These are phyloP conservation scores for Pseudozyma sp. DNA, from an alignment of 1,284 basidiomycete species.

Conservation along the genomic window DNA sequence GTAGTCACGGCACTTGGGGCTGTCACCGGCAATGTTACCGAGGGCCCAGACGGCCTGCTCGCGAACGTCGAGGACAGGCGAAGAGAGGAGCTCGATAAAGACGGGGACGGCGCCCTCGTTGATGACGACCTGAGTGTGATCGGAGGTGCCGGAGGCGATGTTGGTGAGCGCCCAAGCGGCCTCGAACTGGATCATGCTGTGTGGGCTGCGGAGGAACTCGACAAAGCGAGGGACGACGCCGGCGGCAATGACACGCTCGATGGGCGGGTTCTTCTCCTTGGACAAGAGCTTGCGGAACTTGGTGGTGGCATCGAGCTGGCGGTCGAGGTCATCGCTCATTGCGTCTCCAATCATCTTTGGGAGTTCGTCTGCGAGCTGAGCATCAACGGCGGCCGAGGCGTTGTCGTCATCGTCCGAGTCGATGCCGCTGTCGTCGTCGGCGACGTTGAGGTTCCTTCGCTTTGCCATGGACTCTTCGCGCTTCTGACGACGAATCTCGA, in stretches of 20 bases:
- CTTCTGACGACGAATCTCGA: constrained; percentile 68
- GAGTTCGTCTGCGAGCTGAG: constrained; percentile 81
- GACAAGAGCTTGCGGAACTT: constrained; percentile 96
- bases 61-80: constrained; percentile 66
- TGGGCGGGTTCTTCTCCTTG: constrained; percentile 99
- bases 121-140: constrained; percentile 98
- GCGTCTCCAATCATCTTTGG: constrained; percentile 87
- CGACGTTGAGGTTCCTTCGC: constrained; percentile 65
- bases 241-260: constrained; percentile 97
- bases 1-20: constrained; percentile 67
- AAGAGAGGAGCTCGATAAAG: constrained; percentile 77
- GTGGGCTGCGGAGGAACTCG: constrained; percentile 86
- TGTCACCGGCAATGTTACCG: constrained; percentile 68
- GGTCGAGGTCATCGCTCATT: constrained; percentile 89
- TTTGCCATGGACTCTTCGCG: constrained; percentile 68
- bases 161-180: constrained; percentile 99
- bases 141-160: constrained; percentile 98
- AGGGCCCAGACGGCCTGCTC: constrained; percentile 69
- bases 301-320: constrained; percentile 90
- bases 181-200: constrained; percentile 99
- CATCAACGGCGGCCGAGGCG: constrained; percentile 51
- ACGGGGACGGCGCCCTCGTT: constrained; percentile 93
- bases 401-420: constrained; percentile 67
- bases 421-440: constrained; percentile 57
- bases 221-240: constrained; percentile 98